phyloP scores from a whole-genome alignment of 495 filamentous ascomycete genomes.

The Hypoxylon fragiforme region DNA sequence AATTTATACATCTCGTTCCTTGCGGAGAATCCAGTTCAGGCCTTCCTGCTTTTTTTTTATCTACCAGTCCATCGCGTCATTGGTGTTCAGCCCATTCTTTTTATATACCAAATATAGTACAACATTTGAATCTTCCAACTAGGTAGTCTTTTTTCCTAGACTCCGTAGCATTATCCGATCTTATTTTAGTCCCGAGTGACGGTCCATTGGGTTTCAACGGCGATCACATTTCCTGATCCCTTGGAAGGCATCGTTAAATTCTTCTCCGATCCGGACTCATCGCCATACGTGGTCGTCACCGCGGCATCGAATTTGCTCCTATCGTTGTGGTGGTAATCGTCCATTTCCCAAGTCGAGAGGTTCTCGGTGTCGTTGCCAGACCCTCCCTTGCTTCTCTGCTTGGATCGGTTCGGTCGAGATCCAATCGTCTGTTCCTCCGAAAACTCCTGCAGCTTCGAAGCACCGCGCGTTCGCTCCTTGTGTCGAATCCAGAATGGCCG shows the following conservation, averaged over 20 bases:
- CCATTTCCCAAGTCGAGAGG: constrained; percentile 16
- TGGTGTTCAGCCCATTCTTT: too few relatives aligned
- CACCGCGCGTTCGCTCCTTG: constrained; percentile 10
- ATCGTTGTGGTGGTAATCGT: constrained; percentile 3
- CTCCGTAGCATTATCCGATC: neutral
- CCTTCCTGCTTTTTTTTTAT: too few relatives aligned
- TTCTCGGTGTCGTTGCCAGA: neutral
- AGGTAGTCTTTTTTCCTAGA: too few relatives aligned
- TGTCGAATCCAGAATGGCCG: constrained; percentile 18
- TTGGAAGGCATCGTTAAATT: neutral
- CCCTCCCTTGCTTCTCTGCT: constrained; percentile 3
- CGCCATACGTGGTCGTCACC: neutral
- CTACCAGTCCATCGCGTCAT: too few relatives aligned
- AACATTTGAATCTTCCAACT: too few relatives aligned
- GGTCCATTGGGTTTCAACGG: constrained; percentile 11
- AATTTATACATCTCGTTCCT: too few relatives aligned
- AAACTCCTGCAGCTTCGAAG: constrained; percentile 8
- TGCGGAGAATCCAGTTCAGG: too few relatives aligned
- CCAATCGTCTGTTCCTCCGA: constrained; percentile 5
- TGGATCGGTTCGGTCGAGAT: neutral
- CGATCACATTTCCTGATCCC: neutral
- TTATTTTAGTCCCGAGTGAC: constrained; percentile 5
- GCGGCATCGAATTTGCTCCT: neutral
- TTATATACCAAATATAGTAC: too few relatives aligned
- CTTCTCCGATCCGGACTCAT: constrained; percentile 20